Conservation (phyloP, 139 green algal genomes). For the Picochlorum sp. region DNA sequence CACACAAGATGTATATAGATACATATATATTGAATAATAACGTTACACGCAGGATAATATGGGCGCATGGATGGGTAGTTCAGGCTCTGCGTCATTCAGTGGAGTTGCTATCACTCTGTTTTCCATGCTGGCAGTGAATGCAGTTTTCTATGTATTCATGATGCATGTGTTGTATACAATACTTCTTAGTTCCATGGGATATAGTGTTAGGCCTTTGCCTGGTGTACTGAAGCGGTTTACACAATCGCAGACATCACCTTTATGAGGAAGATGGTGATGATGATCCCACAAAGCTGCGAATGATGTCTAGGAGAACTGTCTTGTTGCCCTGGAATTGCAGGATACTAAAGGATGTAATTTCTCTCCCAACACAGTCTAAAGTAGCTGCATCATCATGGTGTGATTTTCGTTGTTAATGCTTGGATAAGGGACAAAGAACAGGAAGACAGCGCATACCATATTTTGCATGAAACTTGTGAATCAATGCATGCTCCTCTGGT, state of each 20-base stretch:
- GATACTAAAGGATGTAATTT: conserved; percentile 14
- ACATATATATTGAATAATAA: background rate
- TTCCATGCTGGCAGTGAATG: conserved; percentile 57
- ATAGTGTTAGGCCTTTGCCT: conserved; percentile 2
- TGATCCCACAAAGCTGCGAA: background rate
- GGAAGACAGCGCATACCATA: background rate
- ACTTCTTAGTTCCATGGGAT: conserved; percentile 40
- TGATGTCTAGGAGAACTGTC: conserved; percentile 10
- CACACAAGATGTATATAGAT: background rate
- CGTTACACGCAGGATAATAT: conserved; percentile 52
- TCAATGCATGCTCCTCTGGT: background rate
- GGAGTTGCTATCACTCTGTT: conserved; percentile 46
- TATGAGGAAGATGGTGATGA: no score
- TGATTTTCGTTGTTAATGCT: background rate
- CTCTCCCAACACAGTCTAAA: conserved; percentile 16
- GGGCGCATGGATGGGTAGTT: conserved; percentile 33
- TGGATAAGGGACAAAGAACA: no score
- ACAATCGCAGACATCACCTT: background rate
- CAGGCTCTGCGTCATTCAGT: conserved; percentile 39
- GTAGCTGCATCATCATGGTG: background rate
- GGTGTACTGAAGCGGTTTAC: background rate
- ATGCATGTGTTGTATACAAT: conserved; percentile 66
- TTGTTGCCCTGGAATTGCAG: conserved; percentile 10
- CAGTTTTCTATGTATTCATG: conserved; percentile 52
- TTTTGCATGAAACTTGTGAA: conserved; percentile 9